Evolutionary conservation across 2,329 filamentous ascomycete species (phyloP), one percentile per base, ranked within the genome.

Genomic region (Alternaria infectoria): DNA sequence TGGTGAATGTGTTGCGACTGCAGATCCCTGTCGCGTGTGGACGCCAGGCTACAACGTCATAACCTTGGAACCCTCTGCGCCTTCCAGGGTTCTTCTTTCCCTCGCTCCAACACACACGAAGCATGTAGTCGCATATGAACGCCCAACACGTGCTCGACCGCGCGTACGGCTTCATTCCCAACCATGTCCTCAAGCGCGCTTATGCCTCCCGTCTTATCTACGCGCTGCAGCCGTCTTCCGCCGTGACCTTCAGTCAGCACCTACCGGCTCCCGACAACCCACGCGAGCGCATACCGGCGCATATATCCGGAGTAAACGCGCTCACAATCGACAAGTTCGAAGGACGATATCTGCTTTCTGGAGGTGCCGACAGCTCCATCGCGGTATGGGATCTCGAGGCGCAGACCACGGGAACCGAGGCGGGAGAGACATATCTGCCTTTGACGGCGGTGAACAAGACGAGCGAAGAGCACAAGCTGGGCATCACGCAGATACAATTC

Each of bases 301-400:
- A 97, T 79, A 86, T 88, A 57, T 87, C 92, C 5, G 93, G 93
- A 13, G 91, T 94, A 40, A 96, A 91, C 74, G 88, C 90, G 43
- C 82, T 97, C 44, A 89, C 91, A 0, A 86, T 97, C 43, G 94
- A 97, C 74, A 88, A 89, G 54, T 93, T 96, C 74, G 92, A 96
- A 66, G 93, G 92, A 4, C 85, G 89, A 75, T 89, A 92, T 69
- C 85, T 97, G 66, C 81, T 97, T 2, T 97, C 94, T 0, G 95
- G 93, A 5, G 93, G 94, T 28, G 90, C 92, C 5, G 93, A 97
- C 75, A 92, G 91, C 10, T 91, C 91, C 1, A 88, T 97, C 74
- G 91, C 90, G 69, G 82, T 97, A 49, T 97, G 94, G 94, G 90
- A 97, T 80, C 86, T 97, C 7, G 91, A 97, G 12, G 65, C 66